Evolutionary conservation across 2,329 filamentous ascomycete genomes (phyloP), one percentile per base, ranked within the genome.

Genomic region (Chaetomium globosum): DNA sequence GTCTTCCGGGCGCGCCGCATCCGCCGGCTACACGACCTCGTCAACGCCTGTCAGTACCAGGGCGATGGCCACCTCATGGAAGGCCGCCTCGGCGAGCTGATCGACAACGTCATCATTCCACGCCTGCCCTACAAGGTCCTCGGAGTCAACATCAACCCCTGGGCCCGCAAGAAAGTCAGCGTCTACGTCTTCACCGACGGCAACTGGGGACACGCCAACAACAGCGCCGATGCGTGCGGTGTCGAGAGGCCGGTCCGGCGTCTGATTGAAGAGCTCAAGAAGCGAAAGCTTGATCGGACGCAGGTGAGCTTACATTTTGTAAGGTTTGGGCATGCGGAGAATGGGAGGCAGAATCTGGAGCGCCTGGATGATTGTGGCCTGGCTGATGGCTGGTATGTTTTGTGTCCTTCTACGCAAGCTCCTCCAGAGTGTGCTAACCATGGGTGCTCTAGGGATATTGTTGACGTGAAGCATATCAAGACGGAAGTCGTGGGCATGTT

Each of bases 251-350:
- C 55, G 9, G 33, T 57, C 12, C 33, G 23, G 36, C 19, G 36
- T n/a, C 21, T 57, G 12, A 46, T 57, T 31, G 36, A 57, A 21
- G 55, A 26, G 55, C 23, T 57, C 21, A 43, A 46, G 55, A 43
- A 30, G 33, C 33, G 55, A 10, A 10, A 16, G 33, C 55, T 57
- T 21, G 55, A 57, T 28, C 55, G 55, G 33, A 57, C 55, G 3
- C 33, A 57, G 55, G 55, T 57, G 8, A 57, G 55, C 23, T 23
- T 57, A 36, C 55, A 57, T 28, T 57, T 57, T 57, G 36, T 57
- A 0, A 19, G 33, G 33, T 57, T 57, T 46, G 55, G 55, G 3
- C n/a, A 54, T 19, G 13, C 30, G 21, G 55, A 7, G 21, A 23
- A 30, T 10, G 55, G 55, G 55, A 19, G 21, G 33, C 26, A 13